A percentile compares a stretch with the other conserved stretches of the same genome.
Conservation (phyloP, 2,329 filamentous ascomycete genomes). For the Hymenoscyphus repandus region DNA sequence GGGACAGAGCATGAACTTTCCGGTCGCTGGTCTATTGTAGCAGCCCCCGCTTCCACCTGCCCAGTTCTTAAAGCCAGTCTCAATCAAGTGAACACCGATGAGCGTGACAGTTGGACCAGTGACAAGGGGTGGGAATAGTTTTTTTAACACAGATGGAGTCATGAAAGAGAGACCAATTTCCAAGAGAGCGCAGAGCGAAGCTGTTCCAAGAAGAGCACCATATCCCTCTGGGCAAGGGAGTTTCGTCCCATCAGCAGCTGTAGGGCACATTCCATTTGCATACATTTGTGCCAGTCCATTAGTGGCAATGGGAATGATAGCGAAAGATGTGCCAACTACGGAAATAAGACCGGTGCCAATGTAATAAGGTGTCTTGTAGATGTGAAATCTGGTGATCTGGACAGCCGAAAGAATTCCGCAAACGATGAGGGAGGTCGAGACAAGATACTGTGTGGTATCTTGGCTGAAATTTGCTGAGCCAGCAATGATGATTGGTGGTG, state of each 20-base stretch:
- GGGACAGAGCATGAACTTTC: conserved; percentile 61
- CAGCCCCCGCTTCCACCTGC: conserved; percentile 66
- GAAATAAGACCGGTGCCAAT: conserved; percentile 76
- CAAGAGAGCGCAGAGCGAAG: conserved; percentile 57
- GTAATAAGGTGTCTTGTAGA: conserved; percentile 66
- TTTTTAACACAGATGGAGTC: conserved; percentile 60
- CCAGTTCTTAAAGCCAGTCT: conserved; percentile 71
- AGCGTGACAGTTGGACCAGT: conserved; percentile 68
- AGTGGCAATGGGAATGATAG: conserved; percentile 67
- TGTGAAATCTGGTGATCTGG: conserved; percentile 73
- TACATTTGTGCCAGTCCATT: conserved; percentile 77
- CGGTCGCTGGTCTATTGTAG: conserved; percentile 39
- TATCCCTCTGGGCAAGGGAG: conserved; percentile 73
- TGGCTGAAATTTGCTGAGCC: conserved; percentile 50
- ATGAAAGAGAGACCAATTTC: conserved; percentile 72
- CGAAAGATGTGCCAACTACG: conserved; percentile 74
- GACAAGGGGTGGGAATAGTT: conserved; percentile 73
- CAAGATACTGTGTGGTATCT: conserved; percentile 63
- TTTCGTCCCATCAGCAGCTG: conserved; percentile 52
- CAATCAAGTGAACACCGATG: conserved; percentile 69
- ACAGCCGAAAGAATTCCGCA: conserved; percentile 69
- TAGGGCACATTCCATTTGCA: conserved; percentile 54
- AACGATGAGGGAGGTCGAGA: conserved; percentile 58
- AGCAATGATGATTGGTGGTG: conserved; percentile 69
- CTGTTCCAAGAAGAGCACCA: conserved; percentile 69